Evolutionary conservation across 106 monocot genomes (phyloP), one percentile per base, ranked within the genome.

Genomic region (Dendrobium huoshanense): DNA sequence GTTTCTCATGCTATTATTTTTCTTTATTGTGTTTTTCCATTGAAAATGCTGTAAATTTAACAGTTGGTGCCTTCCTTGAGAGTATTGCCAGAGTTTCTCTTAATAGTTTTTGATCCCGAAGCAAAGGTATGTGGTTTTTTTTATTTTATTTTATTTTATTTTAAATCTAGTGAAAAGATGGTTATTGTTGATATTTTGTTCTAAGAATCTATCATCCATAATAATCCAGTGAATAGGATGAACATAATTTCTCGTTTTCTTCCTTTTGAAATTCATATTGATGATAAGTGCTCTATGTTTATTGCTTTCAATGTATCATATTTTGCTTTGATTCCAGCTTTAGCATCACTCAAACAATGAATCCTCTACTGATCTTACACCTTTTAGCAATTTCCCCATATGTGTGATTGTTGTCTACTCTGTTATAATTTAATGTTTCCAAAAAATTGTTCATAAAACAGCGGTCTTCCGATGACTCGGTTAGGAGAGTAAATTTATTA

Each of bases 61-160:
- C 92, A 99, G 95, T 83, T 99, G 72, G 93, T 99, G 19, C 83
- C 98, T 73, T 89, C 87, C 40, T 82, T 99, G 64, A 79, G 82
- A 80, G 83, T 99, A 77, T 75, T 89, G 75, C 98, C 98, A 16
- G 91, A 88, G 44, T 88, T 33, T 7, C 80, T 82, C 41, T 31
- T 99, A 29, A 72, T 99, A 77, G 83, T 93, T 87, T 91, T 80
- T 85, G 31, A 92, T 88, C 94, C 91, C 67, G 88, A 93, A 73
- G 98, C 95, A 77, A 87, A 93, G 98, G 98, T 99, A 93, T 78
- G 77, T 18, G 55, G 59, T 40, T 67, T 41, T 75, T 67, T 74
- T 29, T 29, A 0, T 29, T 31, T 31, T 27, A 0, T 27, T 27
- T 27, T 27, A 27, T 27, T 31, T 31, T 31, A 27, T 27, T 27